Evolutionary conservation across 2,329 filamentous ascomycete species (phyloP), one percentile per base, ranked within the genome.

Genomic region (Colletotrichum sp.): DNA sequence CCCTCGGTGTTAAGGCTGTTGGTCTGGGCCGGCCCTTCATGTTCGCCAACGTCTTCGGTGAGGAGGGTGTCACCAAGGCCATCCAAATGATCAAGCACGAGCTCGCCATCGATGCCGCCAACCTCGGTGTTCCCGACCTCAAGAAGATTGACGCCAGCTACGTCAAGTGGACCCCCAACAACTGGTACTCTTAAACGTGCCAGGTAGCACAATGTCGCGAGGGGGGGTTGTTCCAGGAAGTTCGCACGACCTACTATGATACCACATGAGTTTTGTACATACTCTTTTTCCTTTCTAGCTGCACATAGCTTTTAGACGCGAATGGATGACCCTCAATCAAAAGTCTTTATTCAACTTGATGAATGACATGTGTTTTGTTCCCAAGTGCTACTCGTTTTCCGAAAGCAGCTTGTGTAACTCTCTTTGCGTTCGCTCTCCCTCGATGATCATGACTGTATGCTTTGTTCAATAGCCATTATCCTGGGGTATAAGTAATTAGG

Each of bases 41-140:
- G 88, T 91, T 85, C 79, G 83, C 88, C 77, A 91, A 90, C 81
- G 81, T 89, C 62, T 91, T 86, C 76, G 90, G 89, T 8, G 81
- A 84, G 63, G 85, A 86, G 9, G 89, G 90, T 60, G 87, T 91
- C 4, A 81, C 85, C 79, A 86, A 85, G 81, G 86, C 81, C 34
- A 82, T 86, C 62, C 59, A 81, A 10, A 84, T 91, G 13, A 81
- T 91, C 78, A 89, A 88, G 84, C 83, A 86, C 72, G 89, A 91
- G 84, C 82, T 91, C 70, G 80, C 83, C 39, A 83, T 86, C 70
- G 86, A 88, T 74, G 85, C 85, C 15, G 85, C 83, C 13, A 88
- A 87, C 81, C 79, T 88, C n/a, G 86, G 86, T 68, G 83, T 87
- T 7, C 77, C 80, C 8, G 81, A 86, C 74, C 76, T 88, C 66